These are phyloP conservation scores for Mitragyna speciosa DNA, from an alignment of 257 asterid species.

Conservation along the genomic window DNA sequence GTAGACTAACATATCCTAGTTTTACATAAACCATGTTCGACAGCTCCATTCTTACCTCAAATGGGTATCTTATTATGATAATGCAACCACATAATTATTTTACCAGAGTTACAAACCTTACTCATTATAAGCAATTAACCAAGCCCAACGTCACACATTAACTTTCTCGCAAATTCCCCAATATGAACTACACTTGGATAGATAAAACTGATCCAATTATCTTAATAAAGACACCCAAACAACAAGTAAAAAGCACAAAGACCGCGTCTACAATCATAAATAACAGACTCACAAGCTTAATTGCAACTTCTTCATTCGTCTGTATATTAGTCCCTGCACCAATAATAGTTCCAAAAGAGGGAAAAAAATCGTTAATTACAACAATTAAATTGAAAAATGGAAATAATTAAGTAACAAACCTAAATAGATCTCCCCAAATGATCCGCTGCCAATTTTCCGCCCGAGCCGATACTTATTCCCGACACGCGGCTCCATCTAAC, in stretches of 20 bases:
- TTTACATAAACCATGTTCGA: neutral
- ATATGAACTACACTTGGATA: neutral
- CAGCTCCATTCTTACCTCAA: constrained; percentile 9
- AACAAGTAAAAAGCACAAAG: neutral
- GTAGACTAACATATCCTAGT: neutral
- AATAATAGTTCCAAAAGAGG: neutral
- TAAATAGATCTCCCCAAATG: constrained; percentile 53
- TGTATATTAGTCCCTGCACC: constrained; percentile 61
- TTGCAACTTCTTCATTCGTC: constrained; percentile 86
- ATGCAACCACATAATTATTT: neutral
- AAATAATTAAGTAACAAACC: constrained; percentile 23
- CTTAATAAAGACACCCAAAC: neutral
- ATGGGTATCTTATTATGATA: neutral
- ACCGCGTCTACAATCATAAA: constrained; percentile 1
- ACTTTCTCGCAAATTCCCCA: neutral
- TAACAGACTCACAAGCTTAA: constrained; percentile 66
- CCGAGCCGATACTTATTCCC: constrained; percentile 46
- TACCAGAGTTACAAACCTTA: neutral
- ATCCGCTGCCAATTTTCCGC: constrained; percentile 52
- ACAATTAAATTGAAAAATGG: neutral
- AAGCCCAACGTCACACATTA: neutral
- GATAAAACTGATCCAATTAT: neutral
- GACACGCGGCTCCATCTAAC: constrained; percentile 45
- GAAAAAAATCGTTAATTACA: neutral
- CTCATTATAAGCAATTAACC: neutral